Evolutionary conservation across 495 filamentous ascomycete species (phyloP).

Genomic region (Daldinia vernicosa): DNA sequence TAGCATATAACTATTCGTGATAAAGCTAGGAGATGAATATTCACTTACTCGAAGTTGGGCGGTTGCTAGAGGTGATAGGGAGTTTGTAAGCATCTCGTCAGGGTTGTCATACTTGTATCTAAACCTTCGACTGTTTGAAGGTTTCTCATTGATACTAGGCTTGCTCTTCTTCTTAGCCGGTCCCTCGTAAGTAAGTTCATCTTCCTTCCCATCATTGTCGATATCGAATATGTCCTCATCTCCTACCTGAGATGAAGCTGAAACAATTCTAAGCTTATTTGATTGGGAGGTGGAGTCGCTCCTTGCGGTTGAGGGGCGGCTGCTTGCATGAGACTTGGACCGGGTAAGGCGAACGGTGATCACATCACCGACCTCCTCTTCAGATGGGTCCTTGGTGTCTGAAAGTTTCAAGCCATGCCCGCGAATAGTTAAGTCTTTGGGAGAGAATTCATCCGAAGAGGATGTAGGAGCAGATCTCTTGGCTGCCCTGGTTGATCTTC

Average conservation of each 20-base stretch:
- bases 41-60: constrained; percentile 65
- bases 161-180: constrained; percentile 35
- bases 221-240: constrained; percentile 30
- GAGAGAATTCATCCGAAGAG: constrained; percentile 16
- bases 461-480: neutral
- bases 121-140: constrained; percentile 22
- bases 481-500: constrained; percentile 21
- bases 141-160: neutral
- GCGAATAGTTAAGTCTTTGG: neutral
- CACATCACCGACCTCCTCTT: constrained; percentile 16
- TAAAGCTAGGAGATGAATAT: neutral
- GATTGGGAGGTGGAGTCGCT: constrained; percentile 6
- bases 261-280: neutral
- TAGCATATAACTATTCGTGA: neutral
- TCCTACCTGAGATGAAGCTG: constrained; percentile 16
- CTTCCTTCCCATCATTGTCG: constrained; percentile 31
- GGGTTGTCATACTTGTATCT: constrained; percentile 43
- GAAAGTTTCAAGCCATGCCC: neutral
- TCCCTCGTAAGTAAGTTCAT: constrained; percentile 8
- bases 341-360: constrained; percentile 25
- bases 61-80: constrained; percentile 62
- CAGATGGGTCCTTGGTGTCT: neutral
- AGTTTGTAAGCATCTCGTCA: constrained; percentile 58
- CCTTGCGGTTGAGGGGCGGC: constrained; percentile 27
- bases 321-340: constrained; percentile 10